Evolutionary conservation across 2,329 filamentous ascomycete species (phyloP), one percentile per base, ranked within the genome.

Genomic region (Venturia nashicola): DNA sequence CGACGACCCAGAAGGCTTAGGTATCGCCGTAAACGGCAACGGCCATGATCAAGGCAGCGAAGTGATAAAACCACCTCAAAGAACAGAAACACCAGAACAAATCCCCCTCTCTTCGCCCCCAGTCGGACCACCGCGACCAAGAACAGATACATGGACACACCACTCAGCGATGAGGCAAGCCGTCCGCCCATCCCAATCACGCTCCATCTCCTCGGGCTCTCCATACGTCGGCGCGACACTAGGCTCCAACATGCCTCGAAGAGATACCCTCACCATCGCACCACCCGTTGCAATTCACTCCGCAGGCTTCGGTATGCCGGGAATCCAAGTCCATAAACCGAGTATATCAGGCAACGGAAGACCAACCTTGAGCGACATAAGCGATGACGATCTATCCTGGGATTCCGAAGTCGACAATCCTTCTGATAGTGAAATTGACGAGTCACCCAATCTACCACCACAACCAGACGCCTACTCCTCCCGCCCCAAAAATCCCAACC

Each of bases 381-480:
- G 72, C 20, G 74, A 76, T 59, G 68, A 69, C 32, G 72, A 73
- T 23, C 70, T 72, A 8, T 73, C 71, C 42, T 77, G 75, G 75
- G 75, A 76, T 65, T 75, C 73, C 16, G 75, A 77, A 51, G 66
- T 76, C 40, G 75, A 75, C 57, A 72, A 69, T 3, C 72, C 73
- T 3, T 27, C 27, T 20, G 64, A 61, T 34, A 60, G 63, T 55
- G 54, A 65, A 3, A 23, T 20, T 5, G 65, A 66, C 7, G 57
- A 62, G 2, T 12, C 9, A 7, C 20, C 40, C 4, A 12, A 8
- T 16, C 5, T 12, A 14, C 4, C 40, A 12, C 2, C n/a, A 16
- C 59, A n/a, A 5, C 4, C 11, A 7, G 54, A 42, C 42, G 7
- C 36, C 43, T 27, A 48, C 14, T 32, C 60, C 18, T 12, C 23